Conservation (phyloP, 1,139 yeast species). For the Nematodospora anomalae region DNA sequence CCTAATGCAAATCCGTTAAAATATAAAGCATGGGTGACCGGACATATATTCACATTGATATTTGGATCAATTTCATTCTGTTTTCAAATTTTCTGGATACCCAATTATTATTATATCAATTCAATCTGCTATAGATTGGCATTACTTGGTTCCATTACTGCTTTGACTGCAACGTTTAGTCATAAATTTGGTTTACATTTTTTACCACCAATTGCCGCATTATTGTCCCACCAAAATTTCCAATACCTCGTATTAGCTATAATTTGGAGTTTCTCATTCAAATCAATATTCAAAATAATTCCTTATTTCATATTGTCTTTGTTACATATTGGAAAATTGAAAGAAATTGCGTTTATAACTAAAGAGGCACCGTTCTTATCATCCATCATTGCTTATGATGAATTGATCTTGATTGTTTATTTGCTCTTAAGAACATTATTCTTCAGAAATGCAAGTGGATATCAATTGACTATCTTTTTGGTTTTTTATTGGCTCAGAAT, state of each 20-base stretch:
- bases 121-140: constrained; percentile 52
- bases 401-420: constrained; percentile 52
- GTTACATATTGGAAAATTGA: constrained; percentile 50
- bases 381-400: constrained; percentile 59
- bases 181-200: constrained; percentile 57
- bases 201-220: constrained; percentile 56
- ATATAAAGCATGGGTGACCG: constrained; percentile 59
- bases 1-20: constrained; percentile 41
- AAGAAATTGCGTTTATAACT: constrained; percentile 42
- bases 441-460: constrained; percentile 68
- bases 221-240: constrained; percentile 68
- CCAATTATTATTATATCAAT: constrained; percentile 46
- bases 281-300: constrained; percentile 61
- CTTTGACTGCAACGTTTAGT: constrained; percentile 54
- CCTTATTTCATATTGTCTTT: constrained; percentile 60
- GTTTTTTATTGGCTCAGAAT: constrained; percentile 71
- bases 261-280: constrained; percentile 64
- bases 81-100: constrained; percentile 49
- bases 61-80: constrained; percentile 51
- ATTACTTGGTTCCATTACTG: constrained; percentile 54
- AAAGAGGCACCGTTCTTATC: constrained; percentile 42
- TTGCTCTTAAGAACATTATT: constrained; percentile 58
- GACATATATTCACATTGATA: constrained; percentile 51
- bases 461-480: constrained; percentile 55
- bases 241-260: constrained; percentile 56